Percentiles rank a stretch among this genome's conserved stretches.
These are phyloP conservation scores for Paramecium sexaurelia DNA, from an alignment of 73 alveolate genomes.

Conservation along the genomic window DNA sequence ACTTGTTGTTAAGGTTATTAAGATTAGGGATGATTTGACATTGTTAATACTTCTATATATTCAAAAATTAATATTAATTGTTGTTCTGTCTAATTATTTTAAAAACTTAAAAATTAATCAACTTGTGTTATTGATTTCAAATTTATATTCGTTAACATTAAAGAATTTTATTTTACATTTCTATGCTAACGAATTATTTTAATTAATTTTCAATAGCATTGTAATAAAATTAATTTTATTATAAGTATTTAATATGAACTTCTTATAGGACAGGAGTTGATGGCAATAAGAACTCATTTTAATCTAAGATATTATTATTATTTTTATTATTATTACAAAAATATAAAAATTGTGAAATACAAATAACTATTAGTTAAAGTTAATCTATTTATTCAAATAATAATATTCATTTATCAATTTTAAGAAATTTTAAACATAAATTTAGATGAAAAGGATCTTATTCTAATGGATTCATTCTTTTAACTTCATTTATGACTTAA, in stretches of 20 bases:
- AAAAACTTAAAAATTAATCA: not conserved
- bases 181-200: too few relatives aligned
- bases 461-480: not conserved
- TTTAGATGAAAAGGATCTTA: not conserved
- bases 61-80: not conserved
- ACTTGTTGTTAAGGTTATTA: conserved; percentile 3
- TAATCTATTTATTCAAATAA: not conserved
- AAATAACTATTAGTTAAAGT: too few relatives aligned
- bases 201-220: too few relatives aligned
- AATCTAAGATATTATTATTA: too few relatives aligned
- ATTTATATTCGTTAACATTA: too few relatives aligned
- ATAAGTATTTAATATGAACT: too few relatives aligned
- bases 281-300: too few relatives aligned
- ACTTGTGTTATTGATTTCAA: not conserved
- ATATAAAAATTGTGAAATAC: too few relatives aligned
- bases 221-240: too few relatives aligned
- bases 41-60: not conserved
- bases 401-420: not conserved
- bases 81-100: not conserved
- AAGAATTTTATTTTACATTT: too few relatives aligned
- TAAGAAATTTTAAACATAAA: not conserved
- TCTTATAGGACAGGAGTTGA: too few relatives aligned
- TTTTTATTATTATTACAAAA: too few relatives aligned
- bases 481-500: not conserved
- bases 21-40: conserved; percentile 18